Evolutionary conservation across 164 flowering plant genomes (phyloP), one percentile per base, ranked within the genome.

Genomic region (Nelumbo lutea): DNA sequence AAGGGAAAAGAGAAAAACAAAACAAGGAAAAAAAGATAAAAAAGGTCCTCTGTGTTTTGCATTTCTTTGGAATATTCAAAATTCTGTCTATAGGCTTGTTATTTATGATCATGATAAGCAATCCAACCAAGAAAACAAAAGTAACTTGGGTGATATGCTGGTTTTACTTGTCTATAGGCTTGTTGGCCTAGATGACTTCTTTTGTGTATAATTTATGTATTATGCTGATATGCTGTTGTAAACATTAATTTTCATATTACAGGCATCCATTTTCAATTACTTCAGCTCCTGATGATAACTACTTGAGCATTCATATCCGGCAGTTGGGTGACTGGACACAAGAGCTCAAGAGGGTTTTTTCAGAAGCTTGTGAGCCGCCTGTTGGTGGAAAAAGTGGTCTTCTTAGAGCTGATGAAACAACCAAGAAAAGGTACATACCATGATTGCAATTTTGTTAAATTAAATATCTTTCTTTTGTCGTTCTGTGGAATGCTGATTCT

Each of bases 251-350:
- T 59, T 2, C 42, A 11, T 56, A n/a, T 51, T 61, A 11, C 86
- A 96, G 99, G 98, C 98, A 96, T 79, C 99, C 99, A 57, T 96
- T 96, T 86, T 96, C 99, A 5, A 89, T 96, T 61, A 96, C 99
- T 51, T 93, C 99, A 5, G 93, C 99, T 62, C 98, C 99, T 10
- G 97, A 82, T 14, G 97, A 96, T 82, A 93, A 93, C 65, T 93
- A 78, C 85, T 83, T 96, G 42, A 90, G 98, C 68, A 85, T 96
- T 69, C 98, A 96, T 80, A 85, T 96, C 44, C 82, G 99, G 61
- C 90, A 89, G 76, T 79, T 96, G 11, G 99, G 99, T 62, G 99
- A 93, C 77, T 96, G 99, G 99, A 96, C 99, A 10, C 90, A 80
- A 62, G 98, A 93, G 69, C 96, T 96, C 15, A 91, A 83, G 73